Conservation (phyloP, 2,329 filamentous ascomycete species). For the Madurella fahalii region DNA sequence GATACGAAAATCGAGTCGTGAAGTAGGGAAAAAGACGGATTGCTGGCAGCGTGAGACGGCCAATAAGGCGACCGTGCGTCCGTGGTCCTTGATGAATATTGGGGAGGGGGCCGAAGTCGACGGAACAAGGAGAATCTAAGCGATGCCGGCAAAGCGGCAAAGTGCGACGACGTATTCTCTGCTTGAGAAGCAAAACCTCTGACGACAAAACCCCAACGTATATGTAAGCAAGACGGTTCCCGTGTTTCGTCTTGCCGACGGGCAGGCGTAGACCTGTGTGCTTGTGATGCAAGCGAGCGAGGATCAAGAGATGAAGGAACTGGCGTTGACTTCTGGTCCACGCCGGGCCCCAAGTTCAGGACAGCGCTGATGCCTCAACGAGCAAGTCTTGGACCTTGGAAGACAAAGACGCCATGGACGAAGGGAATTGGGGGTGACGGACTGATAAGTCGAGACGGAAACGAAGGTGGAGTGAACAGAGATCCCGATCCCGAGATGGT, state of each 20-base stretch:
- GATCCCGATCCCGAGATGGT: not conserved
- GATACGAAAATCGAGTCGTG: not conserved
- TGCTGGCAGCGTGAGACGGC: not conserved
- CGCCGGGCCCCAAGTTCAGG: not conserved
- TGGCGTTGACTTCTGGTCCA: not conserved
- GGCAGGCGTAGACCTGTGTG: not conserved
- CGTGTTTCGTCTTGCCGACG: not conserved
- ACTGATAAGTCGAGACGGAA: conserved; percentile 2
- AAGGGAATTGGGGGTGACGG: not conserved
- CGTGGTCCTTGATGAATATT: not conserved
- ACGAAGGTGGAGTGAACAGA: not conserved
- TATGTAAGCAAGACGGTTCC: not conserved
- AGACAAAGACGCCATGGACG: conserved; percentile 4
- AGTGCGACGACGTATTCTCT: not conserved
- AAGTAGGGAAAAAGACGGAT: not conserved
- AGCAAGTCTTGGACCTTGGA: not conserved
- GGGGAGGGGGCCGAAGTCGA: not conserved
- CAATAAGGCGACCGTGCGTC: too few species aligned
- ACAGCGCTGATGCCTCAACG: not conserved
- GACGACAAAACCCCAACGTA: not conserved
- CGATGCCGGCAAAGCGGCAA: not conserved
- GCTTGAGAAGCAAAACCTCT: not conserved
- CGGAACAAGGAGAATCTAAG: not conserved
- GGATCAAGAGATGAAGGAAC: not conserved
- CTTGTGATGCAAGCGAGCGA: not conserved